phyloP scores from a whole-genome alignment of 805 yeast species.

The Cyberlindnera amylophila region DNA sequence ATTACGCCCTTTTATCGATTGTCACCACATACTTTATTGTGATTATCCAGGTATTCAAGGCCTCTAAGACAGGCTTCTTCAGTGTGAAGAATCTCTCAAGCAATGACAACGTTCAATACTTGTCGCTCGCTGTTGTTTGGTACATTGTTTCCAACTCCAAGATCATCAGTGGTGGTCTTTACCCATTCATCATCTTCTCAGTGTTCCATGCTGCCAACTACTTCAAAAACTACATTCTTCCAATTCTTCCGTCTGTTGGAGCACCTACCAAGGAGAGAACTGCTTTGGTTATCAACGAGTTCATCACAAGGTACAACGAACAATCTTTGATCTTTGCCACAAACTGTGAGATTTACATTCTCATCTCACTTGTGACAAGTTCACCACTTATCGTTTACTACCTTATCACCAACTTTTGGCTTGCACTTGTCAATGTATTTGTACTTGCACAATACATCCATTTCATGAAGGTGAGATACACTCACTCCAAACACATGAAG shows the following conservation, averaged over 20 bases:
- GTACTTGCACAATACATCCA: slow-evolving; percentile 44
- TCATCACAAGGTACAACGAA: slow-evolving; percentile 39
- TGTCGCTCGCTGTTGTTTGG: slow-evolving; percentile 40
- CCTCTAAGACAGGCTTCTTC: slow-evolving; percentile 29
- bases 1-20: slow-evolving; percentile 45
- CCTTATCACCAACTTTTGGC: slow-evolving; percentile 29
- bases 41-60: slow-evolving; percentile 52
- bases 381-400: slow-evolving; percentile 39
- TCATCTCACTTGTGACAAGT: slow-evolving; percentile 37
- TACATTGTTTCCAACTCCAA: slow-evolving; percentile 40
- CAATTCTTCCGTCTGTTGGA: slow-evolving; percentile 38
- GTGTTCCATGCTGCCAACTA: slow-evolving; percentile 62
- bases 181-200: slow-evolving; percentile 62
- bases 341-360: slow-evolving; percentile 41
- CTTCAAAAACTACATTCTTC: slow-evolving; percentile 50
- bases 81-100: slow-evolving; percentile 32
- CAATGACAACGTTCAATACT: slow-evolving; percentile 63
- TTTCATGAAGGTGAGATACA: slow-evolving; percentile 59
- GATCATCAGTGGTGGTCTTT: slow-evolving; percentile 44
- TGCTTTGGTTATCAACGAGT: slow-evolving; percentile 29
- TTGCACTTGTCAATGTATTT: slow-evolving; percentile 30
- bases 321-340: slow-evolving; percentile 42
- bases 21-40: slow-evolving; percentile 62
- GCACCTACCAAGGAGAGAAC: slow-evolving; percentile 26
- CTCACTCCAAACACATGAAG: slow-evolving; percentile 53